phyloP scores from a whole-genome alignment of 805 yeast species.

The Wickerhamiella australiensis region DNA sequence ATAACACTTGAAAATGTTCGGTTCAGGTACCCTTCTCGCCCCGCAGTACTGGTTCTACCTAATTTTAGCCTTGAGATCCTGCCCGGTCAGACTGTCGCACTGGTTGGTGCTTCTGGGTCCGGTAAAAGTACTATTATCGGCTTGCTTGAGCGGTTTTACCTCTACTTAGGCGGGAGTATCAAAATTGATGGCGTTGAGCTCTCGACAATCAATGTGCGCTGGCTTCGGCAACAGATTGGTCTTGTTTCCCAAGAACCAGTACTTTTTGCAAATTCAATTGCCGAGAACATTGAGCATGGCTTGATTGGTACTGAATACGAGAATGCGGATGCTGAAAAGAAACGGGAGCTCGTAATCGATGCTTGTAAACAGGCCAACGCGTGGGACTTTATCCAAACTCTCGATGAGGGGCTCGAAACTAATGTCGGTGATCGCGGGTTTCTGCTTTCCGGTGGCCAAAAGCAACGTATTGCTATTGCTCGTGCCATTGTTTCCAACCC shows the following conservation, averaged over 20 bases:
- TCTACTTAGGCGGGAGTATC: slow-evolving; percentile 60
- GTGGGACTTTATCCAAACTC: slow-evolving; percentile 35
- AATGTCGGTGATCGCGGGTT: slow-evolving; percentile 51
- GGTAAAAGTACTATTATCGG: slow-evolving; percentile 88
- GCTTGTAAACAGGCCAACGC: slow-evolving; percentile 33
- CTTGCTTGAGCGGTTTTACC: slow-evolving; percentile 79
- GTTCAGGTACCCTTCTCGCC: slow-evolving; percentile 69
- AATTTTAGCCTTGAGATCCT: slow-evolving; percentile 70
- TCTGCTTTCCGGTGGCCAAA: slow-evolving; percentile 57
- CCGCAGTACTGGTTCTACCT: slow-evolving; percentile 69
- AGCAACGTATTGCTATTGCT: slow-evolving; percentile 61
- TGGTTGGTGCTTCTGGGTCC: slow-evolving; percentile 93
- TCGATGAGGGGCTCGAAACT: slow-evolving; percentile 77
- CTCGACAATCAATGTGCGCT: slow-evolving; percentile 54
- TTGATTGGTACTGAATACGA: slow-evolving; percentile 61
- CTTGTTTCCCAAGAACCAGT: slow-evolving; percentile 96
- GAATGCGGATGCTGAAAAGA: slow-evolving; percentile 29
- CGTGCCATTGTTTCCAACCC: slow-evolving; percentile 57
- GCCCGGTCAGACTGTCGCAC: slow-evolving; percentile 82
- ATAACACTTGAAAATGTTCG: slow-evolving; percentile 72
- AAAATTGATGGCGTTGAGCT: slow-evolving; percentile 78
- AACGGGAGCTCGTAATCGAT: slow-evolving; percentile 29
- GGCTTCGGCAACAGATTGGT: slow-evolving; percentile 66
- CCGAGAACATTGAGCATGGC: slow-evolving; percentile 83
- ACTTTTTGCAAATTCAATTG: slow-evolving; percentile 72